Base-by-base conservation (phyloP, 805 yeast genomes). In the Pichia cephalocereana region DNA sequence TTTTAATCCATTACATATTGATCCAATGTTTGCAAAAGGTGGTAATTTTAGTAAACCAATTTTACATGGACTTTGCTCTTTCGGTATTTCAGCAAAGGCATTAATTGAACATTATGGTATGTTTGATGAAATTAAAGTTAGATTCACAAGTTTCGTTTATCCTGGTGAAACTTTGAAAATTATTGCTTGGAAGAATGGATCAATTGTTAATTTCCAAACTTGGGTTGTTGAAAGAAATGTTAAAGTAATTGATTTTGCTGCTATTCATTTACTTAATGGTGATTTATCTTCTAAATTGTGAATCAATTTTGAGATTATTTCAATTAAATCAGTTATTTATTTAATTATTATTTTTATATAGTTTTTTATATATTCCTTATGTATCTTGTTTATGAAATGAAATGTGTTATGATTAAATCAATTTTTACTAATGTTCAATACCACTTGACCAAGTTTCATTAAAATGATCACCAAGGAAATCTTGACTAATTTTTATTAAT, bases 1-100 rank as follows among this genome's bases (percentile, higher is more conserved):
- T 71, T 82, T 82, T 66, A 91, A 91, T 67, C 99, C 99, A 51
- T 76, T 91, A 58, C 99, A 90, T 70, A 83, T 91, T 63, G 98
- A 91, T 69, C 97, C 98, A 18, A 72, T 65, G 31, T 84, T 90
- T 68, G 97, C 98, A 15, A 78, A 82, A 54, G 86, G 86, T 49
- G 97, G 91, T 43, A 84, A 83, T 52, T 91, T 91, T 65, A 80
- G 80, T 44, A 70, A 71, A 47, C 99, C 99, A 44, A 91, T 91
- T 57, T 75, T 91, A 55, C 99, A 91, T 69, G 99, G 99, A 40
- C 76, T 91, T 67, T 85, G 95, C 60, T 76, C 86, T 18, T 79
- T 86, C 64, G 99, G 99, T 52, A 77, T 90, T 50, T 70, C 86
- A 40, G 83, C 83, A 31, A 87, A 90, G 65, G 76, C 79, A 17